phyloP scores from a whole-genome alignment of 805 yeast genomes.

The Yamadazyma paraphyllophila region DNA sequence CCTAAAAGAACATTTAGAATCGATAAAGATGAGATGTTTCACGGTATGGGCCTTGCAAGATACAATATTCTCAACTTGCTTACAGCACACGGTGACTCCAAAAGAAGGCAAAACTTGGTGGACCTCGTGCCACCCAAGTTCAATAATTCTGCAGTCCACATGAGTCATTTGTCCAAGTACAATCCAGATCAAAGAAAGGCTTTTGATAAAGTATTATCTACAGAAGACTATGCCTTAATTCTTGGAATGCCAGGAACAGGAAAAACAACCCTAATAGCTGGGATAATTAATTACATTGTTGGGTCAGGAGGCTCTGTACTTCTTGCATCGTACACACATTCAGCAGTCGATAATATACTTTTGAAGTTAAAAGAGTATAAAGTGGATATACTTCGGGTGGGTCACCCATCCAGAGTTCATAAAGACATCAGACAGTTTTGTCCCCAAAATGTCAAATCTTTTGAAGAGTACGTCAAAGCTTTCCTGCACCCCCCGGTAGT shows the following conservation, averaged over 20 bases:
- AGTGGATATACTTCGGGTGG: slow-evolving; percentile 60
- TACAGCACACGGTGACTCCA: slow-evolving; percentile 45
- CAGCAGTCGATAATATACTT: slow-evolving; percentile 93
- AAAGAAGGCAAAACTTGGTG: slow-evolving; percentile 49
- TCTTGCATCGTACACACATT: slow-evolving; percentile 85
- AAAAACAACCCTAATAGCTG: slow-evolving; percentile 67
- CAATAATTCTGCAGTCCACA: slow-evolving; percentile 16
- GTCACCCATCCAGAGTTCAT: slow-evolving; percentile 59
- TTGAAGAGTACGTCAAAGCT: slow-evolving; percentile 45
- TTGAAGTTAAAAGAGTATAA: slow-evolving; percentile 53
- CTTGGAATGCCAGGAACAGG: slow-evolving; percentile 99
- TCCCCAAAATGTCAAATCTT: slow-evolving; percentile 39
- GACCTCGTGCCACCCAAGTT: slow-evolving; percentile 52
- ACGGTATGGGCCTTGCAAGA: slow-evolving; percentile 73
- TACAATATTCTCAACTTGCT: slow-evolving; percentile 73
- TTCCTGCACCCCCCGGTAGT: slow-evolving; percentile 67
- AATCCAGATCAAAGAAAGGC: slow-evolving; percentile 76
- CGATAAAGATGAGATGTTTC: slow-evolving; percentile 76
- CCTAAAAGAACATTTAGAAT: slow-evolving; percentile 50
- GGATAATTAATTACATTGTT: slow-evolving; percentile 62
- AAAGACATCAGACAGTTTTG: slow-evolving; percentile 54
- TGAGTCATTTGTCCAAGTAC: slow-evolving; percentile 27
- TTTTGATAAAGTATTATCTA: slow-evolving; percentile 56
- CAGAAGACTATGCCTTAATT: slow-evolving; percentile 75
- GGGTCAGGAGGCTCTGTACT: slow-evolving; percentile 63